A percentile compares a stretch with the other conserved stretches of the same genome.
phyloP scores from a whole-genome alignment of 202 grass and related monocot species.

The Zoysia matrella region DNA sequence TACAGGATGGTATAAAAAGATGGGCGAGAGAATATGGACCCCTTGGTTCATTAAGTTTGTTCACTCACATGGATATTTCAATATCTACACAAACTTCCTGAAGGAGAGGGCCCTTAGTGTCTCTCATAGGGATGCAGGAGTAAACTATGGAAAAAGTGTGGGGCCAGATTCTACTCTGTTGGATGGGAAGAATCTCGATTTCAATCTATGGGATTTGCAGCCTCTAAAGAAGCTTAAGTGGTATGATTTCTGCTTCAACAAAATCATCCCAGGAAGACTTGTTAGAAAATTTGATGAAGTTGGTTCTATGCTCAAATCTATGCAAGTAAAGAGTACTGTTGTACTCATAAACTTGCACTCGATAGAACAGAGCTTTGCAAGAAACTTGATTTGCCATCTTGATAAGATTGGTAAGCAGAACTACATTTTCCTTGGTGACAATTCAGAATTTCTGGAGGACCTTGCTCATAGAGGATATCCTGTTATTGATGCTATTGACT shows the following conservation, averaged over 20 bases:
- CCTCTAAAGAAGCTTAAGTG: constrained; percentile 65
- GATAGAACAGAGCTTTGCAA: constrained; percentile 50
- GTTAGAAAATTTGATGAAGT: constrained; percentile 65
- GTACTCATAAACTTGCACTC: constrained; percentile 74
- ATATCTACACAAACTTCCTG: too few species aligned
- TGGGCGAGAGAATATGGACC: not conserved
- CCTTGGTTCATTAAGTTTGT: too few species aligned
- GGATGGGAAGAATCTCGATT: too few species aligned
- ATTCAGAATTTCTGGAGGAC: too few species aligned
- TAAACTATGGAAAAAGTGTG: too few species aligned
- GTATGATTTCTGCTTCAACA: constrained; percentile 90
- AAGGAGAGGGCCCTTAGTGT: too few species aligned
- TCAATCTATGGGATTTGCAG: constrained; percentile 58
- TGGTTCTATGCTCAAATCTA: constrained; percentile 61
- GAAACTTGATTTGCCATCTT: constrained; percentile 94
- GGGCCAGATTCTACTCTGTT: too few species aligned
- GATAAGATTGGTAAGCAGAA: constrained; percentile 71
- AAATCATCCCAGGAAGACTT: constrained; percentile 67
- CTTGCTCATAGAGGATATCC: too few species aligned
- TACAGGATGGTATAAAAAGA: constrained; percentile 96
- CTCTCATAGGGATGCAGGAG: too few species aligned
- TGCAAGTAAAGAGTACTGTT: constrained; percentile 58
- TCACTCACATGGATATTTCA: too few species aligned
- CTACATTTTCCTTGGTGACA: constrained; percentile 33
- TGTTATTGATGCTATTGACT: constrained; percentile 20